phyloP scores from a whole-genome alignment of 768 basidiomycete genomes.

The Leccinum broughii region DNA sequence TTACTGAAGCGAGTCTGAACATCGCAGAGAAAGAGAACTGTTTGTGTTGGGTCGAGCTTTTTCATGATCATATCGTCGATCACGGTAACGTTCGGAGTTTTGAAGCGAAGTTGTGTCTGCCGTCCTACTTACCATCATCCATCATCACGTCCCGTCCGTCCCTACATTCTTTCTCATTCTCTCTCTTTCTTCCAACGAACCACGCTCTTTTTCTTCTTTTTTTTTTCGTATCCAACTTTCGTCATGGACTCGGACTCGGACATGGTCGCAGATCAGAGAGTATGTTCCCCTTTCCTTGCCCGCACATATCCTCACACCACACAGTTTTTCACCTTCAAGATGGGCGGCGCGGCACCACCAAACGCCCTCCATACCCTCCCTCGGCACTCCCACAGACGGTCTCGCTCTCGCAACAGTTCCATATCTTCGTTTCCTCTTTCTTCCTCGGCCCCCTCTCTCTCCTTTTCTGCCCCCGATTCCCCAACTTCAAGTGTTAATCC shows the following conservation, averaged over 20 bases:
- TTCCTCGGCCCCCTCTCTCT: constrained; percentile 36
- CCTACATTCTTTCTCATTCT: background rate
- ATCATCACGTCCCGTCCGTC: background rate
- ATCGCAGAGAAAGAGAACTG: constrained; percentile 81
- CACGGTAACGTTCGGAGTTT: constrained; percentile 27
- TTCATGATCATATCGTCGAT: constrained; percentile 23
- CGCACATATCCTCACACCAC: background rate
- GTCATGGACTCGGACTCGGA: constrained; percentile 41
- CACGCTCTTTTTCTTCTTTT: constrained; percentile 20
- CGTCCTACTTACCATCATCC: background rate
- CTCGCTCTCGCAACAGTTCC: constrained; percentile 70
- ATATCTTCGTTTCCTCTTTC: constrained; percentile 45
- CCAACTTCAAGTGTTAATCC: constrained; percentile 25
- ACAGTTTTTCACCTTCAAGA: constrained; percentile 74
- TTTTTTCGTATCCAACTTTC: background rate
- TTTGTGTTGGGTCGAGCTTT: constrained; percentile 36
- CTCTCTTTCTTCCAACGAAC: constrained; percentile 29
- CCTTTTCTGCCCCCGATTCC: constrained; percentile 39
- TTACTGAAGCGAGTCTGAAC: constrained; percentile 75
- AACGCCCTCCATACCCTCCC: constrained; percentile 40
- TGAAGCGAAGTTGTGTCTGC: background rate
- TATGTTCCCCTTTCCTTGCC: constrained; percentile 11
- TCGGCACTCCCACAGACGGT: constrained; percentile 39
- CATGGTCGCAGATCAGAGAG: constrained; percentile 45
- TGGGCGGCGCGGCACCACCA: constrained; percentile 46